Evolutionary conservation across 2,329 filamentous ascomycete species (phyloP), one percentile per base, ranked within the genome.

Genomic region (Fusarium pilosicola): DNA sequence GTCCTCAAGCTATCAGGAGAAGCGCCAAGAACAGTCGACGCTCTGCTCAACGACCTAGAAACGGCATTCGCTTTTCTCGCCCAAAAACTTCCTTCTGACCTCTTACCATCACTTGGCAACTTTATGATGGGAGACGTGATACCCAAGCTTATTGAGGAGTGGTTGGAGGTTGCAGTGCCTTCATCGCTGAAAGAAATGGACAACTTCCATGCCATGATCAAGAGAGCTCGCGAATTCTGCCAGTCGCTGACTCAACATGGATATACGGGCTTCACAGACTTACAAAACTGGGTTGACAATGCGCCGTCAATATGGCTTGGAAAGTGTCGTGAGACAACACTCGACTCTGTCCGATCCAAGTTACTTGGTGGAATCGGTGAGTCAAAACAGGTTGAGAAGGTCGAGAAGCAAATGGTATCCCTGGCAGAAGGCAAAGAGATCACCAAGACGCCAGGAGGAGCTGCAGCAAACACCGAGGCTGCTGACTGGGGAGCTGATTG

Each of bases 261-360:
- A 0, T 96, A 94, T 87, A 86, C 87, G 22, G 87, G 87, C 9
- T 85, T 89, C 54, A 84, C 87, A 20, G 89, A 92, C 38, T 83
- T 99, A 42, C 86, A 89, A 49, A 90, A 94, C 30, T 99, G 96
- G 96, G 91, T 94, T 0, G 89, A 91, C 45, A 91, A 92, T 70
- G 93, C 94, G 2, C 93, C 95, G 0, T 90, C 90, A 65, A 91
- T 94, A 32, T 99, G 96, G 96, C 87, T 98, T 20, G 89, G 89
- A 5, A 96, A 94, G 80, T 92, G 95, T 74, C 91, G 93, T 77
- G 95, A 97, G 77, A 90, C 88, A 39, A 91, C 94, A 1, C 87
- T 99, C 30, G 92, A 95, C 70, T 88, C 89, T 39, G 90, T 97
- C 18, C 90, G 96, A 30, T 88, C 84, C 26, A 88, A 92, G 51